phyloP scores from a whole-genome alignment of 2,329 filamentous ascomycete species.

The Fusarium nurragi region DNA sequence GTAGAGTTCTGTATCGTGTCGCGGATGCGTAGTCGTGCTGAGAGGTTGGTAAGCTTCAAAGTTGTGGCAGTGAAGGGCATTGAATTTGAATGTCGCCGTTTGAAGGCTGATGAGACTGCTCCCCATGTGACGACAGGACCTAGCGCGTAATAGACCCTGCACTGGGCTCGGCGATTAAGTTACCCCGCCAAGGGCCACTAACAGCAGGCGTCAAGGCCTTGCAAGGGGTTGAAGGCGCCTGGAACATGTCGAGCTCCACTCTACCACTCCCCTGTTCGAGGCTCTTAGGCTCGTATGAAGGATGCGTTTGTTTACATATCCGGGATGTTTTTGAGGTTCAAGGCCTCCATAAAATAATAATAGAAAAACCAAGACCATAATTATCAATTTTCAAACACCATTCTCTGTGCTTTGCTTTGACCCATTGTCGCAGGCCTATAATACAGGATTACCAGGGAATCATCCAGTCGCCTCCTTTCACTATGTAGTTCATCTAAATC shows the following conservation, averaged over 20 bases:
- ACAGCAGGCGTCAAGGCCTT: slow-evolving; percentile 11
- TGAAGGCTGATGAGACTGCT: slow-evolving; percentile 27
- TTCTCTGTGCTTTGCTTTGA: slow-evolving; percentile 27
- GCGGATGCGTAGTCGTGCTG: not conserved
- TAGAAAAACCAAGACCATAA: slow-evolving; percentile 24
- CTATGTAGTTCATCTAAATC: slow-evolving; percentile 14
- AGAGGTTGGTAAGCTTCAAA: slow-evolving; percentile 9
- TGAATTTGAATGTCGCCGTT: slow-evolving; percentile 20
- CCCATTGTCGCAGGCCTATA: slow-evolving; percentile 30
- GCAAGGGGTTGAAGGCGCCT: slow-evolving; percentile 9
- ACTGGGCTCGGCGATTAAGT: slow-evolving; percentile 23
- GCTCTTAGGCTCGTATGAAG: not conserved
- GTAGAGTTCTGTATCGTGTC: slow-evolving; percentile 10
- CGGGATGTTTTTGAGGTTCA: slow-evolving; percentile 5
- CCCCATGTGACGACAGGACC: slow-evolving; percentile 33
- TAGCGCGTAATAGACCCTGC: slow-evolving; percentile 27
- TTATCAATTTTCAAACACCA: slow-evolving; percentile 41
- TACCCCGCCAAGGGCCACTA: slow-evolving; percentile 32
- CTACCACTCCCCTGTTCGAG: not conserved
- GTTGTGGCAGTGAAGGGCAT: slow-evolving; percentile 9
- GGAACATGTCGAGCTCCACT: not conserved
- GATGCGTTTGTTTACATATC: not conserved
- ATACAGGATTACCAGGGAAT: slow-evolving; percentile 35
- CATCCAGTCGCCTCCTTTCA: slow-evolving; percentile 11
- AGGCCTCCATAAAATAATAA: not conserved